phyloP scores from a whole-genome alignment of 2,329 filamentous ascomycete species.

The Penicillium italicum region DNA sequence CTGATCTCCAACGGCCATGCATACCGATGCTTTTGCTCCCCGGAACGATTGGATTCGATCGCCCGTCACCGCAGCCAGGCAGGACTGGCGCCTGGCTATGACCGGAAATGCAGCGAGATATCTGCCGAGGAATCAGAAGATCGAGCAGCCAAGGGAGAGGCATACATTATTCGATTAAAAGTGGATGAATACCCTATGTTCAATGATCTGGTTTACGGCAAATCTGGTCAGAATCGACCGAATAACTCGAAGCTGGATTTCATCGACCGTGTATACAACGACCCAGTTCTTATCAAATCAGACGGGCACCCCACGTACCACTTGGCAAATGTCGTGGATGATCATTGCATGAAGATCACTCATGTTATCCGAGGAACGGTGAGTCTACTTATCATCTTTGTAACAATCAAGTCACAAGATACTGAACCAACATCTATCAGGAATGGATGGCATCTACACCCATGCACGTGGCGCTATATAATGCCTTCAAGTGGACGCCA shows the following conservation, averaged over 20 bases:
- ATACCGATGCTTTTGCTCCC: constrained; percentile 89
- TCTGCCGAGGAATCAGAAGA: constrained; percentile 64
- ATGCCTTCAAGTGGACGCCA: constrained; percentile 69
- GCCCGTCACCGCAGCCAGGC: constrained; percentile 60
- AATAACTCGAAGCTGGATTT: constrained; percentile 45
- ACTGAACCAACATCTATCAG: constrained; percentile 34
- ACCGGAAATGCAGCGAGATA: constrained; percentile 70
- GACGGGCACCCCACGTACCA: constrained; percentile 96
- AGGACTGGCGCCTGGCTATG: constrained; percentile 60
- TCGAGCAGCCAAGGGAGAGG: constrained; percentile 64
- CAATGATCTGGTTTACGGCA: constrained; percentile 76
- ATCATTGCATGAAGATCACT: constrained; percentile 91
- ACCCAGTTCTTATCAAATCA: constrained; percentile 85
- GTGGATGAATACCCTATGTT: constrained; percentile 63
- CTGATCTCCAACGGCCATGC: constrained; percentile 70
- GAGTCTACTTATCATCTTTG: constrained; percentile 25
- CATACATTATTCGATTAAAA: constrained; percentile 74
- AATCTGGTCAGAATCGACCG: constrained; percentile 50
- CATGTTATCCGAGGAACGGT: constrained; percentile 88
- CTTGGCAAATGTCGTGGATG: constrained; percentile 94
- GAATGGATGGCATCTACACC: constrained; percentile 97
- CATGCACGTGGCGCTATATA: constrained; percentile 69
- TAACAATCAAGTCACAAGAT: background rate
- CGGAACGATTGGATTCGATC: constrained; percentile 65
- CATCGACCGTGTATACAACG: constrained; percentile 60